Base-by-base conservation (phyloP, 169 alveolate genomes). In the Eimeria maxima region DNA sequence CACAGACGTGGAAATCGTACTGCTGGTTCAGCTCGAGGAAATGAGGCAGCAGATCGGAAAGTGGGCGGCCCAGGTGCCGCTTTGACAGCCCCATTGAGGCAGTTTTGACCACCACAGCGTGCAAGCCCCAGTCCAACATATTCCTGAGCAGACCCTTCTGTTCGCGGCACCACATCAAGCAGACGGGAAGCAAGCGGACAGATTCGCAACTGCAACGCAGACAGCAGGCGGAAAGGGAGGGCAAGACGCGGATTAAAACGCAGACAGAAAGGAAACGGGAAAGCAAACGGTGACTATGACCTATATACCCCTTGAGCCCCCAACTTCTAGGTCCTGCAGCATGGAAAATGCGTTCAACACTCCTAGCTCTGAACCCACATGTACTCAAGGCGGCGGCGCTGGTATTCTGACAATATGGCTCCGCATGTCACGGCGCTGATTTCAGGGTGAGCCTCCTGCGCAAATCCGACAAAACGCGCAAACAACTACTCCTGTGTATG, bases 361-460 rank as follows among this genome's bases (percentile, higher is more conserved):
- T 5, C 71, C 63, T 38, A 38, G n/a, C 93, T 11, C 55, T 45
- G 53, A n/a, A 60, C 96, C 73, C 99, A 99, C 97, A 99, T 99
- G 96, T 99, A 98, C 96, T 99, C 99, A 29, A 99, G 99, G 96
- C 99, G 98, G 87, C 97, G 97, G 94, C 99, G 98, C 96, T 99
- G 99, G 95, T 99, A 99, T 81, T 98, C 99, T 22, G 99, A 99
- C 94, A 98, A 97, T n/a, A 99, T 99, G 57, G 99, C 99, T 7
- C 99, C 99, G 89, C 99, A 98, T 50, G 99, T 97, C 33, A 99
- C 99, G 24, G 99, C 99, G 57, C 98, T 96, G 38, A 99, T 97
- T 44, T 97, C 98, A 38, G 99, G 99, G 86, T 83, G 47, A 38
- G 47, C 93, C 6, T 69, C 27, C 97, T 96, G 96, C 13, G 69